These are phyloP conservation scores for Ceratocystis cacaofunesta DNA, from an alignment of 2,329 filamentous ascomycete species.

Conservation along the genomic window DNA sequence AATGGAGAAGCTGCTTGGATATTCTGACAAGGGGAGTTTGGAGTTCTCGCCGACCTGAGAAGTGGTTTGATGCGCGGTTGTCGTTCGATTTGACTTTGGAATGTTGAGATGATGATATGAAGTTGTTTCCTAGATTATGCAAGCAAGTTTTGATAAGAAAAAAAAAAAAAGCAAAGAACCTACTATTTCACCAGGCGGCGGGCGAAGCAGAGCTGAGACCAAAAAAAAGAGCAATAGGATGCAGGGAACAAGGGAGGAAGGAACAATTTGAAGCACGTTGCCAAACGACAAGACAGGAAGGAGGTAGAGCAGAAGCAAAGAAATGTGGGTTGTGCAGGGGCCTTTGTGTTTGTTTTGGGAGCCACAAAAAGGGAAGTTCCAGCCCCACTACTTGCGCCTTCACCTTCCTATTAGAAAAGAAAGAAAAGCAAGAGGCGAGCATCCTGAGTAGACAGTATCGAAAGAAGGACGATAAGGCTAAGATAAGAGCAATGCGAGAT, in stretches of 20 bases:
- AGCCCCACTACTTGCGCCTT: constrained; percentile 6
- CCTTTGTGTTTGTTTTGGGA: neutral
- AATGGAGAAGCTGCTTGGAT: neutral
- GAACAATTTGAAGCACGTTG: neutral
- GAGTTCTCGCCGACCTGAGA: neutral
- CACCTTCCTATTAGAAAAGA: constrained; percentile 1
- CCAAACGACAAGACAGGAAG: neutral
- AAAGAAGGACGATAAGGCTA: neutral
- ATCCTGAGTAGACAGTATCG: no score
- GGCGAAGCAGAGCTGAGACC: neutral
- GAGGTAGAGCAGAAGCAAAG: neutral
- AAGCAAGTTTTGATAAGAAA: neutral
- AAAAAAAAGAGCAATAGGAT: neutral
- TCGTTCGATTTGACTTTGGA: neutral
- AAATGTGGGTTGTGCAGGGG: neutral
- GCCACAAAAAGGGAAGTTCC: constrained; percentile 14
- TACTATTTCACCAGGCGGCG: neutral
- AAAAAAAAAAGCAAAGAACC: neutral
- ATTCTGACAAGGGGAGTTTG: neutral
- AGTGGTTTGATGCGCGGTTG: neutral
- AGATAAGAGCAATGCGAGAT: no score
- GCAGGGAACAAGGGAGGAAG: neutral
- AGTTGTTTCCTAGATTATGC: neutral
- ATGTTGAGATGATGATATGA: neutral
- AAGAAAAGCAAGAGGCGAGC: neutral